phyloP scores from a whole-genome alignment of 352 stramenopile genomes.

The Thraustochytrium sp. region DNA sequence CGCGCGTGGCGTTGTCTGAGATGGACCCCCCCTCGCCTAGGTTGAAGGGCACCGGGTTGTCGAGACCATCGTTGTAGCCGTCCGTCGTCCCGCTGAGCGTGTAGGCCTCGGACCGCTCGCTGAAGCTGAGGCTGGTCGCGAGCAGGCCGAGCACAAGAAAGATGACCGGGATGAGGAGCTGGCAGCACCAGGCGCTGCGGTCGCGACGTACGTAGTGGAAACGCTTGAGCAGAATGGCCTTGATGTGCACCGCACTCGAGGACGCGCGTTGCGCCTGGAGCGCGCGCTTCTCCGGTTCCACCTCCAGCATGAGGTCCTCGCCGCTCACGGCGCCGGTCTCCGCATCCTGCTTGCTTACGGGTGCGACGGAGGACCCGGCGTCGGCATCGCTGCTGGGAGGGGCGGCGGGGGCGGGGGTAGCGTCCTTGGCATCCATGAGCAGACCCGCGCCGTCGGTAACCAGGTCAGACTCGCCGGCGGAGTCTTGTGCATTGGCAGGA shows the following conservation, averaged over 20 bases:
- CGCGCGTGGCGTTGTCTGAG: not conserved
- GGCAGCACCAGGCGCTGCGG: not conserved
- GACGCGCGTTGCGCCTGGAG: not conserved
- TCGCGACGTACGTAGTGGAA: not conserved
- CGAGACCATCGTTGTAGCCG: not conserved
- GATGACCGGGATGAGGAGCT: not conserved
- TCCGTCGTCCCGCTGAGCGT: not conserved
- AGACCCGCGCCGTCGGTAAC: too few relatives aligned
- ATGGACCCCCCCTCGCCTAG: not conserved
- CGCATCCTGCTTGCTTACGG: too few relatives aligned
- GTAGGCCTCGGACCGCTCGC: not conserved
- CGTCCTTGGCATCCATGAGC: too few relatives aligned
- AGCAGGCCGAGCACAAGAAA: constrained; percentile 23
- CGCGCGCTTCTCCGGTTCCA: not conserved
- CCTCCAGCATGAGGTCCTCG: too few relatives aligned
- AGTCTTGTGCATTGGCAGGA: not conserved
- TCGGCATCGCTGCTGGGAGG: too few relatives aligned
- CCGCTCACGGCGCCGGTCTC: too few relatives aligned
- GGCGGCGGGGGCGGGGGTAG: too few relatives aligned
- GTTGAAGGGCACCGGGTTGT: not conserved
- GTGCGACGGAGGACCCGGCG: too few relatives aligned
- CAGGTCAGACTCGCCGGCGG: too few relatives aligned
- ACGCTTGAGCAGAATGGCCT: constrained; percentile 3
- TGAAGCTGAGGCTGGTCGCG: not conserved
- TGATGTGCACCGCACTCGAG: not conserved